Percentiles rank a stretch among this genome's conserved stretches.
Conservation (phyloP, 305 asterid species). For the Fraxinus angustifolia region DNA sequence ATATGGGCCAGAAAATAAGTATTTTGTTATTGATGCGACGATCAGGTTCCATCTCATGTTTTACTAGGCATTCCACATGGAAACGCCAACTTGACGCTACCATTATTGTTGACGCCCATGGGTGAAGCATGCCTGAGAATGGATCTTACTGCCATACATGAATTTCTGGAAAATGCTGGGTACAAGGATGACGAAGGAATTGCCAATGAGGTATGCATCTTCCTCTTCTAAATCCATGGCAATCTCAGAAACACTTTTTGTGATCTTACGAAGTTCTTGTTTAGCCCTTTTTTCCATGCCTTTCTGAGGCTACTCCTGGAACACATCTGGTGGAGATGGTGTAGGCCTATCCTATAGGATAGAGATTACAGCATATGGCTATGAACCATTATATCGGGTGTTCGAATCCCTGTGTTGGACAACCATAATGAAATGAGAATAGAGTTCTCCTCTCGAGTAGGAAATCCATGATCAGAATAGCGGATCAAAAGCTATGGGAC, state of each 20-base stretch:
- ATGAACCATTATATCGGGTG: not conserved
- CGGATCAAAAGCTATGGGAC: not conserved
- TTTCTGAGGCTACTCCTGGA: not conserved
- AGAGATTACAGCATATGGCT: not conserved
- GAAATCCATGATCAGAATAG: not conserved
- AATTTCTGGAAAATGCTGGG: slow-evolving; percentile 66
- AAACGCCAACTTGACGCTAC: slow-evolving; percentile 35
- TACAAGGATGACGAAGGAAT: slow-evolving; percentile 93
- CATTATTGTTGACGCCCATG: slow-evolving; percentile 55
- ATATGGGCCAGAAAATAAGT: not conserved
- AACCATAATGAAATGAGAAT: not conserved
- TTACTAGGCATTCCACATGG: slow-evolving; percentile 61
- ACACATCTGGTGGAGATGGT: not conserved
- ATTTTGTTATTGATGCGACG: not conserved
- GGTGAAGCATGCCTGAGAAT: slow-evolving; percentile 89
- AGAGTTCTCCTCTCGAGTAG: not conserved
- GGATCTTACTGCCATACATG: slow-evolving; percentile 91
- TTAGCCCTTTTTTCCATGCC: not conserved
- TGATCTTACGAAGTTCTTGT: not conserved
- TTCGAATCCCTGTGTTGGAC: not conserved
- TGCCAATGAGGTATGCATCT: slow-evolving; percentile 64
- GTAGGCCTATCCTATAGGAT: not conserved
- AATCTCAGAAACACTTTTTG: not conserved
- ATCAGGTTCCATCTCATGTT: slow-evolving; percentile 69
- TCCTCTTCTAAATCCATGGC: not conserved